Evolutionary conservation across 768 basidiomycete genomes (phyloP), one percentile per base, ranked within the genome.

Genomic region (Strobilomyces echinocephalus): DNA sequence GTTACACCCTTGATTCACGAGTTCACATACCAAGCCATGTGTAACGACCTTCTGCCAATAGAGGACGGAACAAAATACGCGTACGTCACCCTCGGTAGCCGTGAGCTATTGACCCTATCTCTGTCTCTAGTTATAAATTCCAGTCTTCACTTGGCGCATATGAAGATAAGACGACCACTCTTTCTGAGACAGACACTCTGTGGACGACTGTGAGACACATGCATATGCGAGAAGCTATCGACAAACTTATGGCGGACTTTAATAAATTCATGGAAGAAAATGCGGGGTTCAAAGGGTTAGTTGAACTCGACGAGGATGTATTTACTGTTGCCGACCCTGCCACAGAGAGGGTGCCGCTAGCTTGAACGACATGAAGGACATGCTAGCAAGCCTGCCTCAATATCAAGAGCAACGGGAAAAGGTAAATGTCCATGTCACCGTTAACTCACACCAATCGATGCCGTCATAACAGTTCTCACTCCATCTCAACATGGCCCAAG

Each of bases 1-100:
- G 65, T 88, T 24, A 87, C 92, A 3, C 97, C 97, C 2, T 81
- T 97, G 55, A 67, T 97, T 34, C 97, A 99, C 67, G 97, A 98
- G 65, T 99, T 99, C 66, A 98, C 95, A 20, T 99, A 98, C 69
- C 97, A 98, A 70, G 95, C 97, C 0, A 99, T 99, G 97, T 88
- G 88, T 46, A 93, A 94, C 61, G 97, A 99, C 69, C 71, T 99
- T 18, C 77, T 99, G 6, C 87, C 86, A 16, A 90, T 99, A 48
- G 81, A 92, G 52, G 84, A 91, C 56, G 95, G 95, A 24, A 78
- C 77, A 9, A 86, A 80, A 70, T 98, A 97, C 71, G 84, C 81
- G 93, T 95, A 60, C 52, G 91, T 76, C 16, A 6, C 53, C n/a
- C 21, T 52, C 69, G 24, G 5, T 34, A 8, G 8, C 46, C 65